These are phyloP conservation scores for Ambrosiella cleistominuta DNA, from an alignment of 2,329 filamentous ascomycete species.

Conservation along the genomic window DNA sequence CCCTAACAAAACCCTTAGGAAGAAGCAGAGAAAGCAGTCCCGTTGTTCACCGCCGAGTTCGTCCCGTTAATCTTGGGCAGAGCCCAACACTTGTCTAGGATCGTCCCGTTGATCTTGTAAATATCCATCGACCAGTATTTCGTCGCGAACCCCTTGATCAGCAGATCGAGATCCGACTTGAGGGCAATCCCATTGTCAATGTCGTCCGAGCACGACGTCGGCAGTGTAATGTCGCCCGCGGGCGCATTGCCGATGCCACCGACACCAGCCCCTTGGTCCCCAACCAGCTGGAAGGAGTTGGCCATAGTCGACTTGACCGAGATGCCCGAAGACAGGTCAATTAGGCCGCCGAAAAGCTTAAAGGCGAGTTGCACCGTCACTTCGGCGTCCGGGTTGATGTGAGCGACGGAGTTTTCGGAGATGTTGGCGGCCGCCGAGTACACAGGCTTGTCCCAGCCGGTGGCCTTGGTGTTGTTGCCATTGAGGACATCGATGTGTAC, in stretches of 20 bases:
- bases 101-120: neutral
- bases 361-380: constrained; percentile 24
- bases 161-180: constrained; percentile 1
- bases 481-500: constrained; percentile 24
- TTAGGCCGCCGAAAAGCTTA: constrained; percentile 21
- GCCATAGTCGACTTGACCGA: constrained; percentile 22
- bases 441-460: constrained; percentile 21
- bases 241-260: neutral
- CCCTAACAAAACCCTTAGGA: neutral
- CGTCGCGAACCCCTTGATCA: constrained; percentile 3
- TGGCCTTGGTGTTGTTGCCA: constrained; percentile 16
- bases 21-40: neutral
- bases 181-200: constrained; percentile 6
- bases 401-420: constrained; percentile 19
- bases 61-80: neutral
- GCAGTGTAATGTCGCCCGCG: neutral
- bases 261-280: neutral
- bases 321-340: constrained; percentile 23
- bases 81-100: constrained; percentile 6
- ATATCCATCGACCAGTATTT: neutral
- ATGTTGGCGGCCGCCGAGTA: constrained; percentile 22
- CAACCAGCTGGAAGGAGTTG: constrained; percentile 19
- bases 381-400: constrained; percentile 20
- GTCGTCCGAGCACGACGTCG: neutral
- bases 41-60: neutral